These are phyloP conservation scores for Dryas alaskensis DNA, from an alignment of 306 rosid genomes.

Conservation along the genomic window DNA sequence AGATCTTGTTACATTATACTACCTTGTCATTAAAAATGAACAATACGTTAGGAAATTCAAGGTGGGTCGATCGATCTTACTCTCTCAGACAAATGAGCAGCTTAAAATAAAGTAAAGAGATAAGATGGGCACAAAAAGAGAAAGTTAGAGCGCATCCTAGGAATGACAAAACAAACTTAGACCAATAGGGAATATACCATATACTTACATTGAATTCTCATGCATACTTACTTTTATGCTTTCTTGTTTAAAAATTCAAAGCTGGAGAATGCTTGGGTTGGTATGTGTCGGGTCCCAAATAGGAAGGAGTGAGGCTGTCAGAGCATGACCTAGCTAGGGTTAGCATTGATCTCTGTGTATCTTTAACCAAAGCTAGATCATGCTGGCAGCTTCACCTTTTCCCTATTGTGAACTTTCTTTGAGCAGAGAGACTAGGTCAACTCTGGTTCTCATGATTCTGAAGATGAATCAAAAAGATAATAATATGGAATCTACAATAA, in stretches of 20 bases:
- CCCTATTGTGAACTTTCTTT: constrained; percentile 50
- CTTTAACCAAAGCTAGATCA: constrained; percentile 68
- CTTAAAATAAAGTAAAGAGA: not conserved
- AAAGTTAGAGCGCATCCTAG: constrained; percentile 47
- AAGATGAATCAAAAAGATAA: not conserved
- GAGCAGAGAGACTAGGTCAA: not conserved
- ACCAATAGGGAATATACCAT: constrained; percentile 17
- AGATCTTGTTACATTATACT: too few relatives aligned
- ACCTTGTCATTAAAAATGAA: too few relatives aligned
- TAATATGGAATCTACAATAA: not conserved
- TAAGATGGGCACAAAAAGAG: constrained; percentile 7
- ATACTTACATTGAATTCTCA: constrained; percentile 24
- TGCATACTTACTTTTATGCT: constrained; percentile 24
- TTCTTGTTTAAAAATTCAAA: not conserved
- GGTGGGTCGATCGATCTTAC: not conserved
- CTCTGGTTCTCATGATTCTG: not conserved
- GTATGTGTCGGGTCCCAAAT: constrained; percentile 42
- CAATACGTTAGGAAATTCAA: not conserved
- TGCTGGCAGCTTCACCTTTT: constrained; percentile 99
- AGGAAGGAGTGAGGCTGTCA: constrained; percentile 99
- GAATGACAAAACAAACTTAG: constrained; percentile 21
- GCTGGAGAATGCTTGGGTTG: not conserved
- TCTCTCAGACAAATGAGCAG: not conserved
- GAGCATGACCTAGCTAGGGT: constrained; percentile 98
- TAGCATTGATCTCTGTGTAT: constrained; percentile 19